A percentile compares a stretch with the other conserved stretches of the same genome.
These are phyloP conservation scores for Rhynchospora tenuis DNA, from an alignment of 176 grass and related monocot genomes.

Conservation along the genomic window DNA sequence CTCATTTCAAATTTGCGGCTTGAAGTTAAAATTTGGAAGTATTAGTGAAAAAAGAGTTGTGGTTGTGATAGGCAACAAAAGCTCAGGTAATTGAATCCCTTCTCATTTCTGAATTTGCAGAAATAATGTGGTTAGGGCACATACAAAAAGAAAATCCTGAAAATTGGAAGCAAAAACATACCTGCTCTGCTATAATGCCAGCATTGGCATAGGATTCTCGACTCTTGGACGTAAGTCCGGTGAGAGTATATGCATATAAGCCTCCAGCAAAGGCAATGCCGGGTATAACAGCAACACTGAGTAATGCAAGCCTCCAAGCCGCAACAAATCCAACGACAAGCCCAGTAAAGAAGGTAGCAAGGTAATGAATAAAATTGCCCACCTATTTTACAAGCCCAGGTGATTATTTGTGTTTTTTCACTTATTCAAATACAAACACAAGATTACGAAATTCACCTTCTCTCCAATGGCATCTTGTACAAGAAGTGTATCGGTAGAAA, in stretches of 20 bases:
- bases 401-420: constrained; percentile 1
- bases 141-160: no score
- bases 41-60: no score
- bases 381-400: constrained; percentile 28
- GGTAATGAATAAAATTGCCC: constrained; percentile 94
- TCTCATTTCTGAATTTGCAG: not conserved
- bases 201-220: constrained; percentile 95
- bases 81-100: no score
- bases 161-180: constrained; percentile 7
- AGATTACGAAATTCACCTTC: constrained; percentile 38
- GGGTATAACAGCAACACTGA: constrained; percentile 89
- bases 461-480: constrained; percentile 97
- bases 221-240: constrained; percentile 89
- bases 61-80: no score
- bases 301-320: constrained; percentile 84
- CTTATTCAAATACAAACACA: not conserved
- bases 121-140: not conserved
- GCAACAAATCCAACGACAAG: constrained; percentile 83
- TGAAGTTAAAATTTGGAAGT: no score
- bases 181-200: constrained; percentile 87
- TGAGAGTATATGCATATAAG: constrained; percentile 95
- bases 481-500: constrained; percentile 90
- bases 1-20: no score
- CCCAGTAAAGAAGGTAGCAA: constrained; percentile 85
- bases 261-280: constrained; percentile 98